Evolutionary conservation across 768 basidiomycete genomes (phyloP), one percentile per base, ranked within the genome.

Genomic region (Trichaptum fuscoviolaceum): DNA sequence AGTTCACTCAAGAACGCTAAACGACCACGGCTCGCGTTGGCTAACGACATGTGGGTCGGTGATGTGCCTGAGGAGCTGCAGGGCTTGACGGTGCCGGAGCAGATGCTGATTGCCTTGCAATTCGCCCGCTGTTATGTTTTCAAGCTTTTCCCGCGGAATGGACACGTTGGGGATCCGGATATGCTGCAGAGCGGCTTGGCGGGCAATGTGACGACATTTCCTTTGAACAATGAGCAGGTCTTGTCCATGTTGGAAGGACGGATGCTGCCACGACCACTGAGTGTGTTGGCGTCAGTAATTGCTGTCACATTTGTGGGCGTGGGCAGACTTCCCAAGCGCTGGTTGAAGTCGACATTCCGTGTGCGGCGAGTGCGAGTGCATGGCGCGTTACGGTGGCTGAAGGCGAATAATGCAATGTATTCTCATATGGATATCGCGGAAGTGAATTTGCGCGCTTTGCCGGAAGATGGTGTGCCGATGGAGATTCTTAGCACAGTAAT

Each of bases 1-100:
- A 9, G 25, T 7, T 58, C 57, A 3, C 25, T 58, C n/a, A n/a
- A n/a, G 25, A 26, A 58, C 4, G 2, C 25, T 2, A 65, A 63
- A 63, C 63, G 36, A 2, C 77, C 77, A 0, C 35, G 30, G 9
- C 65, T 76, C 0, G 65, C 76, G 0, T 72, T 83, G 0, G 77
- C 77, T 7, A 82, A 81, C 65, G 70, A 73, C 7, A 58, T 82
- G 35, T 82, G 80, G 81, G 73, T 80, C 23, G 81, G 81, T n/a
- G n/a, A 7, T 0, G 64, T 75, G 2, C 81, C 80, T 0, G 68
- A 63, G 42, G 67, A 75, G 30, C 67, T 81, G 0, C 30, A 70
- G 18, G 25, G 58, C 1, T 67, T 82, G 2, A 79, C 79, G 0
- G 63, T 81, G 23, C 70, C 78, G 0, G 80, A 82, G 67, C 77